Percentiles rank a stretch among this genome's conserved stretches.
Conservation (phyloP, 495 filamentous ascomycete species). For the Cercophora newfieldiana region DNA sequence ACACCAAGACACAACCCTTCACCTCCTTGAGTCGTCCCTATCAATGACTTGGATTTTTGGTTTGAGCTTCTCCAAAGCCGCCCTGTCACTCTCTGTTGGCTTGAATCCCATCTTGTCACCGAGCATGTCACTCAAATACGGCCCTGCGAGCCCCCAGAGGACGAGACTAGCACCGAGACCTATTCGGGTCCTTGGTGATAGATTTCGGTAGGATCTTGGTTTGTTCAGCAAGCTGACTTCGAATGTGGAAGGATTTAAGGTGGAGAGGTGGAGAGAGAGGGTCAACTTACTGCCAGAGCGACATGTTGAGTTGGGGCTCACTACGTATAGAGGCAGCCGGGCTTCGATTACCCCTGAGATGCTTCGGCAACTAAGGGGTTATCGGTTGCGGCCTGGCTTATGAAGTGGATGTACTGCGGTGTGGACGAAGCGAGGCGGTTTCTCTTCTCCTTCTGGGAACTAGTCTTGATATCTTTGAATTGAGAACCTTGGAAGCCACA, state of each 20-base stretch:
- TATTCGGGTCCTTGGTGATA: slow-evolving; percentile 38
- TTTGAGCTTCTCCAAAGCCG: slow-evolving; percentile 35
- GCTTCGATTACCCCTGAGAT: too few relatives aligned
- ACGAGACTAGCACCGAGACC: slow-evolving; percentile 44
- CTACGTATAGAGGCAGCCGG: too few relatives aligned
- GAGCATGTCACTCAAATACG: slow-evolving; percentile 40
- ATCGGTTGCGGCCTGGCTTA: too few relatives aligned
- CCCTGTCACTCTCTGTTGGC: slow-evolving; percentile 47
- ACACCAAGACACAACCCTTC: too few relatives aligned
- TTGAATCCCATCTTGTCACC: slow-evolving; percentile 45
- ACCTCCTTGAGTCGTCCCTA: slow-evolving; percentile 16
- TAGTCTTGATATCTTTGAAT: too few relatives aligned
- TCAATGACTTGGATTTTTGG: slow-evolving; percentile 45
- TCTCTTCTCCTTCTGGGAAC: too few relatives aligned
- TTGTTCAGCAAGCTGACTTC: neutral
- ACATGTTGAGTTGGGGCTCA: slow-evolving; percentile 22
- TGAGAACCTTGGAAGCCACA: neutral
- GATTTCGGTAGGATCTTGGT: slow-evolving; percentile 35
- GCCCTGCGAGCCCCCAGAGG: slow-evolving; percentile 45
- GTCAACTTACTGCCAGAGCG: slow-evolving; percentile 25
- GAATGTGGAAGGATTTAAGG: too few relatives aligned
- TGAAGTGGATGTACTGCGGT: too few relatives aligned
- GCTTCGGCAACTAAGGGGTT: too few relatives aligned
- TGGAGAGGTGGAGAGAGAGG: neutral
- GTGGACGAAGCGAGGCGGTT: too few relatives aligned